phyloP scores from a whole-genome alignment of 139 green algal species.

The Eudorina sp. region DNA sequence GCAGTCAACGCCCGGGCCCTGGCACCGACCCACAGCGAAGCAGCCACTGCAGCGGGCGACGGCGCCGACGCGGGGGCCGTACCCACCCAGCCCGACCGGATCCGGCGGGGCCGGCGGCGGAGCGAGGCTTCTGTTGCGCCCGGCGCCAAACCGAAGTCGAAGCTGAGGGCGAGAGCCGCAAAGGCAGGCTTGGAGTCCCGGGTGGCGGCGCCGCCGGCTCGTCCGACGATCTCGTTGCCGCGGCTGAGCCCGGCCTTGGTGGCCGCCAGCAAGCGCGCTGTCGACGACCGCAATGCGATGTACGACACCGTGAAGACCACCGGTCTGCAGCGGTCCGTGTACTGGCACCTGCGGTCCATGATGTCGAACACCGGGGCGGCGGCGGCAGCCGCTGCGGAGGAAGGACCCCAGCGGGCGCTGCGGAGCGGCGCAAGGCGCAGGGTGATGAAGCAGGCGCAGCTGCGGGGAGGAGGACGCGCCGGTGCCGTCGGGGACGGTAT shows the following conservation, averaged over 20 bases:
- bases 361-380: neutral
- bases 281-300: neutral
- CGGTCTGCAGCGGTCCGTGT: neutral
- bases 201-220: neutral
- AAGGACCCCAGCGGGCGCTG: neutral
- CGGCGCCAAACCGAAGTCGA: neutral
- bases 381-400: neutral
- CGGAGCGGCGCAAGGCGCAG: too few relatives aligned
- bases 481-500: too few relatives aligned
- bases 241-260: neutral
- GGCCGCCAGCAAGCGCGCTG: too few relatives aligned
- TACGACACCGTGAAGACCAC: neutral
- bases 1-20: neutral
- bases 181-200: neutral
- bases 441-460: too few relatives aligned
- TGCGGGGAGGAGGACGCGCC: too few relatives aligned
- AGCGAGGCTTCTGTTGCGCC: too few relatives aligned
- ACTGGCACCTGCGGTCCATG: neutral
- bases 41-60: neutral
- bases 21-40: neutral
- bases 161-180: neutral
- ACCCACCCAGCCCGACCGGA: too few relatives aligned
- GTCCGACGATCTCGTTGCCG: neutral
- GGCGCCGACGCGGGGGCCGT: neutral
- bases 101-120: too few relatives aligned